phyloP scores from a whole-genome alignment of 2,329 filamentous ascomycete species.

The Dactylellina leptospora region DNA sequence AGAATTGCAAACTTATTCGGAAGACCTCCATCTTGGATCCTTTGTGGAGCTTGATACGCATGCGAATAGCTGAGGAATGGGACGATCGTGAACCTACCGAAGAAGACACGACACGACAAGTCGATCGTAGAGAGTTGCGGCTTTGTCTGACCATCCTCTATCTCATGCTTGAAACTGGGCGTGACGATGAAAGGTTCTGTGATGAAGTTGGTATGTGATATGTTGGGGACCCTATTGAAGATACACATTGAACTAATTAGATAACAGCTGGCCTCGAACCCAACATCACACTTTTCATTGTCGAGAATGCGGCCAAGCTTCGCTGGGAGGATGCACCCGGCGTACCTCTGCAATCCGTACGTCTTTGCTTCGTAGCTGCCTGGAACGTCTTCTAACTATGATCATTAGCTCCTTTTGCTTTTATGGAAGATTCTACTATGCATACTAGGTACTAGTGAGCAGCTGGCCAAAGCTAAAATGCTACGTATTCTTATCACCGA shows the following conservation, averaged over 20 bases:
- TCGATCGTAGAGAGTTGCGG: constrained; percentile 56
- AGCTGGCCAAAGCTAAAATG: constrained; percentile 51
- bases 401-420: constrained; percentile 74
- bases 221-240: background rate
- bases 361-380: background rate
- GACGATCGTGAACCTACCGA: constrained; percentile 54
- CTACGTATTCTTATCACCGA: constrained; percentile 76
- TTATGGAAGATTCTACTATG: constrained; percentile 61
- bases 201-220: constrained; percentile 50
- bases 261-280: constrained; percentile 36
- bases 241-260: background rate
- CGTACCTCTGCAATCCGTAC: constrained; percentile 38
- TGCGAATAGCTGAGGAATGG: constrained; percentile 55
- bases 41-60: constrained; percentile 56
- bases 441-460: constrained; percentile 33
- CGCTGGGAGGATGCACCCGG: constrained; percentile 57
- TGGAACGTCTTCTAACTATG: background rate
- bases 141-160: constrained; percentile 56
- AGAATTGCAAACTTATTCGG: constrained; percentile 55
- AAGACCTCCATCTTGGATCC: constrained; percentile 54
- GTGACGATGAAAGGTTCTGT: constrained; percentile 54
- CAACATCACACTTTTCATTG: constrained; percentile 61
- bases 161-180: constrained; percentile 56
- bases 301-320: constrained; percentile 63
- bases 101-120: constrained; percentile 36